Conservation (phyloP, 2,329 filamentous ascomycete genomes). For the Daldinia sp. region DNA sequence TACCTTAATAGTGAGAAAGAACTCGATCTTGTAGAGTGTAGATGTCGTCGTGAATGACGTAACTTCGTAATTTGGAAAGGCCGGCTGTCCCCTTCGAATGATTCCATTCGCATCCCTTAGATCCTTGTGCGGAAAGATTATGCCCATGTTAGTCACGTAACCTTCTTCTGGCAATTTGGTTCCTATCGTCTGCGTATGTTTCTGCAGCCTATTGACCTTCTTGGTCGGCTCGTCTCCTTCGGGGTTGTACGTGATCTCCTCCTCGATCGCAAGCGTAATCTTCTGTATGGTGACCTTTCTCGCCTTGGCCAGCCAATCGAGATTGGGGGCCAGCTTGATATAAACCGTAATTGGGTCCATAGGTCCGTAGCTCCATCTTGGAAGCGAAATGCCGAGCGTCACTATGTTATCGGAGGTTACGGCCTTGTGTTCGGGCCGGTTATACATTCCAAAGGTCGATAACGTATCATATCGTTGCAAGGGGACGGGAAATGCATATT, state of each 20-base stretch:
- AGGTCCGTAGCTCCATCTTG: conserved; percentile 95
- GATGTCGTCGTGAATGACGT: conserved; percentile 93
- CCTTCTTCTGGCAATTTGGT: conserved; percentile 89
- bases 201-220: conserved; percentile 86
- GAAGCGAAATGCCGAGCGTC: conserved; percentile 88
- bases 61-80: conserved; percentile 89
- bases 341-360: conserved; percentile 95
- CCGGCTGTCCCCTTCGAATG: conserved; percentile 81
- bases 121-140: conserved; percentile 91
- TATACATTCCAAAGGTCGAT: conserved; percentile 99
- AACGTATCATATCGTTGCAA: conserved; percentile 94
- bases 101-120: conserved; percentile 87
- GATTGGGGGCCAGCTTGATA: conserved; percentile 91
- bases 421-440: conserved; percentile 88
- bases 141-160: conserved; percentile 89
- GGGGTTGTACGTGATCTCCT: conserved; percentile 98
- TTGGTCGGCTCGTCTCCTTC: conserved; percentile 94
- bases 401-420: conserved; percentile 89
- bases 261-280: conserved; percentile 92
- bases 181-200: conserved; percentile 81
- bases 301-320: conserved; percentile 89
- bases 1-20: conserved; percentile 94
- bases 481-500: conserved; percentile 90
- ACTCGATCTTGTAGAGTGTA: conserved; percentile 97
- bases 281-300: conserved; percentile 92